Conservation (phyloP, 2,329 filamentous ascomycete species). For the Neophaeococcomyces mojaviensis region DNA sequence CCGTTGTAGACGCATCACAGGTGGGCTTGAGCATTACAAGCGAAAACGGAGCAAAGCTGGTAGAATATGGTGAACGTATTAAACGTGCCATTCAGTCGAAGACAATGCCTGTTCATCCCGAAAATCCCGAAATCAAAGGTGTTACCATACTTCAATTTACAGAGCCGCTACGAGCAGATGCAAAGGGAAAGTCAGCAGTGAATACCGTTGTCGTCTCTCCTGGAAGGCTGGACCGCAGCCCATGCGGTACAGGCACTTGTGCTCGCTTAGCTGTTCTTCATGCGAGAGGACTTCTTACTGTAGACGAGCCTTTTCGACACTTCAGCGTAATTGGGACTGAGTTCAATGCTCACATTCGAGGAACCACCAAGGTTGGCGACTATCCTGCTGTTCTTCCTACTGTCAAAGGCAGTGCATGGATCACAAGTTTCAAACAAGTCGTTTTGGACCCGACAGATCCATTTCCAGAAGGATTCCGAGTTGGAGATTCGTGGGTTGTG, state of each 20-base stretch:
- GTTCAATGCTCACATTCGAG: conserved; percentile 33
- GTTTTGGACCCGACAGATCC: conserved; percentile 39
- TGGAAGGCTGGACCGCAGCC: conserved; percentile 41
- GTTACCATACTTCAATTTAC: conserved; percentile 36
- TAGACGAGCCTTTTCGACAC: conserved; percentile 30
- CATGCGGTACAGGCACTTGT: conserved; percentile 41
- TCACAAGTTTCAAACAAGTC: conserved; percentile 38
- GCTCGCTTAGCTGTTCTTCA: conserved; percentile 40
- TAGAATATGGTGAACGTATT: conserved; percentile 38
- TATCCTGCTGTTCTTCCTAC: conserved; percentile 35
- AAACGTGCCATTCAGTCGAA: conserved; percentile 32
- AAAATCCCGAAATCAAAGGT: conserved; percentile 36
- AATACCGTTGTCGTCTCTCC: conserved; percentile 41
- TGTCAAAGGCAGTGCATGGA: conserved; percentile 40
- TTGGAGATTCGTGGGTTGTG: conserved; percentile 26
- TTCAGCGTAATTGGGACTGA: conserved; percentile 38
- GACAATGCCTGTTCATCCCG: conserved; percentile 36
- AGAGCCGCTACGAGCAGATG: conserved; percentile 24
- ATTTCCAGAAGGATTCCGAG: conserved; percentile 36
- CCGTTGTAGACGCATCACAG: conserved; percentile 33
- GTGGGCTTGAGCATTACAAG: conserved; percentile 32
- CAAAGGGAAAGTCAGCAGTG: conserved; percentile 26
- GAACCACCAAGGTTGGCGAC: conserved; percentile 32
- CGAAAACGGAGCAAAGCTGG: conserved; percentile 28
- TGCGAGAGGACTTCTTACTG: conserved; percentile 26